Base-by-base conservation (phyloP, 176 grass and related monocot genomes). In the Elymus sibiricus region DNA sequence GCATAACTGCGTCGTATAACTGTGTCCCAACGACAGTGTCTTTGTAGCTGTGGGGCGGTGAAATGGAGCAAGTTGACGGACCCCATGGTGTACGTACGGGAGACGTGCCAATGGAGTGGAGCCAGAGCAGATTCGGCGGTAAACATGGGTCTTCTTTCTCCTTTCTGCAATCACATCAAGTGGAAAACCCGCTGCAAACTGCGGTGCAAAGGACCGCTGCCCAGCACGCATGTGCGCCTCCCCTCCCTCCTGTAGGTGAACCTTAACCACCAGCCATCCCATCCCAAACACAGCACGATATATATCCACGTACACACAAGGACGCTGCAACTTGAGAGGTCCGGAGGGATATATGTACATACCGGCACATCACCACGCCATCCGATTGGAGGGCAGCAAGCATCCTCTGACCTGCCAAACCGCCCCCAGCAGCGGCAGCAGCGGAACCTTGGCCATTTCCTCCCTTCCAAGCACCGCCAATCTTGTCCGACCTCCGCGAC, bases 391-490 rank as follows among this genome's bases (percentile, higher is more conserved):
- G 40, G 42, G 42, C 42, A 43, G 32, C 61, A 77, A 11, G 65
- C 83, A 63, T 64, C 84, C 58, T 83, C 79, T 80, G 89, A 76
- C 49, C 81, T 81, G 81, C 89, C 89, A 84, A 84, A 80, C 67
- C 70, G 89, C 74, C 76, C 81, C 75, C 37, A 22, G 40, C 17
- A 59, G 25, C 40, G 60, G 64, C 64, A 31, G 63, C 15, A 13
- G 28, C 17, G 43, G 77, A 37, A 0, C 88, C 51, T 46, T 64
- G 80, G 65, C 79, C 75, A 74, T 49, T 83, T 86, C 85, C 78
- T 87, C n/a, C 65, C 80, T 68, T 69, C 69, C 85, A 70, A 27
- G 85, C 89, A 81, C 77, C 88, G 85, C 87, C 85, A 91, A 91
- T 88, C 85, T 84, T 91, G 89, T 87, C 71, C 71, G 26, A 4